Conservation (phyloP, 2,329 filamentous ascomycete genomes). For the Lasiodiplodia hormozganensis region DNA sequence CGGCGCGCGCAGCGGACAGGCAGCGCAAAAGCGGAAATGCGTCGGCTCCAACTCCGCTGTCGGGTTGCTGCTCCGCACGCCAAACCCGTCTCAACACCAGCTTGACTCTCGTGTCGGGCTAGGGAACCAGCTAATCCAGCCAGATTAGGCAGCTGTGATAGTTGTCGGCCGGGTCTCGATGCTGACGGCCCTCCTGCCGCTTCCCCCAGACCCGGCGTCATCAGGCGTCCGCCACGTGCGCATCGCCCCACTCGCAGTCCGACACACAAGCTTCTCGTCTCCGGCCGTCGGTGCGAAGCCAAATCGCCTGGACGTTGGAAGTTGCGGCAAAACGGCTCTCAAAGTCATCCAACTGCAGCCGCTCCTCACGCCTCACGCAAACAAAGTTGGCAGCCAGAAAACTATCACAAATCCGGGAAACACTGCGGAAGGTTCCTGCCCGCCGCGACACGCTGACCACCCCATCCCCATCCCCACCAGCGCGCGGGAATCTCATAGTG, state of each 20-base stretch:
- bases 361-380: neutral
- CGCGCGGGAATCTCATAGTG: neutral
- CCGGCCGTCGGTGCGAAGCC: constrained; percentile 19
- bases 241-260: neutral
- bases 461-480: neutral
- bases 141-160: neutral
- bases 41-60: constrained; percentile 1
- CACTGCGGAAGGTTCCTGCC: neutral
- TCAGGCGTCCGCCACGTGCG: constrained; percentile 22
- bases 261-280: constrained; percentile 25
- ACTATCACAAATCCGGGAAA: neutral
- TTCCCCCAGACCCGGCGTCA: neutral
- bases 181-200: constrained; percentile 8
- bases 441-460: neutral
- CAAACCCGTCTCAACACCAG: neutral
- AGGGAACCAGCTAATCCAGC: neutral
- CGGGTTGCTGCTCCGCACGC: neutral
- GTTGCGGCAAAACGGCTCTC: constrained; percentile 2
- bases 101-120: neutral
- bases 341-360: constrained; percentile 10
- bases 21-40: neutral
- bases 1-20: neutral
- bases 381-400: neutral
- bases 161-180: neutral
- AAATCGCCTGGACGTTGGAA: constrained; percentile 24